Evolutionary conservation across 495 filamentous ascomycete genomes (phyloP), one percentile per base, ranked within the genome.

Genomic region (Filosporella fistucella): DNA sequence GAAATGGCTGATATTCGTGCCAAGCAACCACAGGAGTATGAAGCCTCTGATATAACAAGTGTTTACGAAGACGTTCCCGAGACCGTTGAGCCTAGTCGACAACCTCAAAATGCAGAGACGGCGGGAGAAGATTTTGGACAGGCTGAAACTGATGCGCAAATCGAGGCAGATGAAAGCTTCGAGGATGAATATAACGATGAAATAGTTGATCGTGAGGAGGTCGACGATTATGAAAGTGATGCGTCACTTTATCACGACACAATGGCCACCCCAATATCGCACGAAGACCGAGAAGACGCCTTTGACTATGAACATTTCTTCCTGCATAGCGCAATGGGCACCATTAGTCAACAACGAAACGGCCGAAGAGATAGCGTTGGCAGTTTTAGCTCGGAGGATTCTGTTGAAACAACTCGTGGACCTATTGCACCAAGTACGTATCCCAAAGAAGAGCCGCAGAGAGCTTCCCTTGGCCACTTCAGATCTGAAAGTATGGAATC

Each of bases 231-330:
- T 29, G 54, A 56, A 21, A 57, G 54, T n/a, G 52, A 57, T 56
- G 74, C 67, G 13, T 75, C 77, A n/a, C 54, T 71, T 10, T 80
- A 81, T 56, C 72, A 80, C 57, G 81, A 85, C 47, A 63, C 74
- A 3, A 52, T 72, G 21, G 67, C 73, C 43, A 66, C 66, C 29
- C 68, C 65, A 25, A 59, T 79, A 11, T 78, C 75, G 4, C 93
- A 98, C 58, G 93, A 98, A 68, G 91, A 97, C 63, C 87, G 93
- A 13, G 85, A 91, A 55, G 93, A 98, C 61, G 93, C 93, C 6
- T 98, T 98, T 63, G 93, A 96, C 61, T 98, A 98, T 54, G 88
- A 97, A 59, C 80, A 94, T 57, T 94, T 95, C 66, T 95, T 95
- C 64, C 75, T 96, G 10, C 89, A 95, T 60, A 90, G 85, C 57